A percentile compares a stretch with the other conserved stretches of the same genome.
Conservation (phyloP, 495 filamentous ascomycete species). For the Aspergillus sclerotioniger region DNA sequence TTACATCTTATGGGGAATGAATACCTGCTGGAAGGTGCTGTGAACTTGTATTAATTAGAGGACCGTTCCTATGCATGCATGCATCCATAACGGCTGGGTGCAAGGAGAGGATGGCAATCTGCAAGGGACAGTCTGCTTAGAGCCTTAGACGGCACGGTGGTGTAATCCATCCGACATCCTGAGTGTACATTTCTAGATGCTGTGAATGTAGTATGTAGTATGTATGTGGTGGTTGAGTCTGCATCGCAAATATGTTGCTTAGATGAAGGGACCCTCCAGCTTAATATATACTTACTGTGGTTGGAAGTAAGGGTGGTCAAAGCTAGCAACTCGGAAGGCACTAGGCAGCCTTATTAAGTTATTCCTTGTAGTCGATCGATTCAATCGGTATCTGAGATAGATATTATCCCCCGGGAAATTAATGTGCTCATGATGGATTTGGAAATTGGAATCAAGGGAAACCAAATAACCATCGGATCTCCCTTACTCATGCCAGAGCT, state of each 20-base stretch:
- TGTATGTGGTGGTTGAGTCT: background rate
- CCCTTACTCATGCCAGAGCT: conserved; percentile 15
- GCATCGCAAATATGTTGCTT: background rate
- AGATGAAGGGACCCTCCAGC: background rate
- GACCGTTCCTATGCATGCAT: background rate
- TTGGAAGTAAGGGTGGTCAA: too few species aligned
- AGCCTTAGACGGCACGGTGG: background rate
- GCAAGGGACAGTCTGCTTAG: conserved; percentile 10
- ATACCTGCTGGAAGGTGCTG: background rate
- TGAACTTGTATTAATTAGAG: background rate
- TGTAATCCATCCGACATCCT: background rate
- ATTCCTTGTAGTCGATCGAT: too few species aligned
- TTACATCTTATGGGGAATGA: background rate
- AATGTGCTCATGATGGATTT: background rate
- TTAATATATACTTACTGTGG: too few species aligned
- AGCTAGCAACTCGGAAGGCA: too few species aligned
- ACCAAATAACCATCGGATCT: background rate
- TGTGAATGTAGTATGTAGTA: background rate
- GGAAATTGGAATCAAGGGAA: background rate
- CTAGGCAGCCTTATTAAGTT: too few species aligned
- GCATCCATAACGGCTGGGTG: background rate
- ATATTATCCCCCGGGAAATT: too few species aligned
- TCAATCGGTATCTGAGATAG: too few species aligned
- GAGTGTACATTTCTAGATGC: background rate
- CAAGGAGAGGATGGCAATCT: conserved; percentile 3